Conservation (phyloP, 176 grass and related monocot species). For the Oryza longistaminata region DNA sequence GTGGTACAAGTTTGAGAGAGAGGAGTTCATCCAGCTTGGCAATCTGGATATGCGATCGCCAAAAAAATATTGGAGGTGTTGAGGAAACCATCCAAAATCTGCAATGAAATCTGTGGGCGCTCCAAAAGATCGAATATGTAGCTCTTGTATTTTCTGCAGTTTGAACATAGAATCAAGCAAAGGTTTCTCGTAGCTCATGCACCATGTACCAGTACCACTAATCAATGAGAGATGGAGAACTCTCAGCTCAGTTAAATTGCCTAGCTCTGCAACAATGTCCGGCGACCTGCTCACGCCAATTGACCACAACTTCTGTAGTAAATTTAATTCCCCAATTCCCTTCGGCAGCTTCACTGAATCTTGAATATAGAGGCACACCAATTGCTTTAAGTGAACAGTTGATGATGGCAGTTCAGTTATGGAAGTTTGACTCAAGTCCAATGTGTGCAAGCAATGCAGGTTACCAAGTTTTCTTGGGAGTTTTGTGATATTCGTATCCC, state of each 20-base stretch:
- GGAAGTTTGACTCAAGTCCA: background rate
- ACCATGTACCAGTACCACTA: too few species aligned
- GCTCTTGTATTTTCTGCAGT: too few species aligned
- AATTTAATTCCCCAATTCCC: slow-evolving; percentile 8
- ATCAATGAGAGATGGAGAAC: too few species aligned
- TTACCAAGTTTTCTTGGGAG: background rate
- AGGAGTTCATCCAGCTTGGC: too few species aligned
- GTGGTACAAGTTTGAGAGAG: too few species aligned
- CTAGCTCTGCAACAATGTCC: background rate
- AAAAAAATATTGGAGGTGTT: too few species aligned
- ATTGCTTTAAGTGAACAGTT: background rate
- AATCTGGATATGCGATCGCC: too few species aligned
- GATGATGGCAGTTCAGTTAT: slow-evolving; percentile 9
- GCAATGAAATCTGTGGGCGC: too few species aligned
- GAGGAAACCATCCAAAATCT: too few species aligned
- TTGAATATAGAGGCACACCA: background rate
- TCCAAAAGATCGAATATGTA: too few species aligned
- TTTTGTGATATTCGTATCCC: background rate
- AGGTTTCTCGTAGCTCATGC: too few species aligned
- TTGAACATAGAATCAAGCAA: too few species aligned
- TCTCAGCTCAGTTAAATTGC: background rate
- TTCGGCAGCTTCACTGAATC: background rate
- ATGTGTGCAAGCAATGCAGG: background rate
- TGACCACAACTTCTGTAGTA: background rate
- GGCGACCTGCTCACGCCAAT: background rate